Conservation (phyloP, 2,329 filamentous ascomycete genomes). For the Waltergamsia citrina region DNA sequence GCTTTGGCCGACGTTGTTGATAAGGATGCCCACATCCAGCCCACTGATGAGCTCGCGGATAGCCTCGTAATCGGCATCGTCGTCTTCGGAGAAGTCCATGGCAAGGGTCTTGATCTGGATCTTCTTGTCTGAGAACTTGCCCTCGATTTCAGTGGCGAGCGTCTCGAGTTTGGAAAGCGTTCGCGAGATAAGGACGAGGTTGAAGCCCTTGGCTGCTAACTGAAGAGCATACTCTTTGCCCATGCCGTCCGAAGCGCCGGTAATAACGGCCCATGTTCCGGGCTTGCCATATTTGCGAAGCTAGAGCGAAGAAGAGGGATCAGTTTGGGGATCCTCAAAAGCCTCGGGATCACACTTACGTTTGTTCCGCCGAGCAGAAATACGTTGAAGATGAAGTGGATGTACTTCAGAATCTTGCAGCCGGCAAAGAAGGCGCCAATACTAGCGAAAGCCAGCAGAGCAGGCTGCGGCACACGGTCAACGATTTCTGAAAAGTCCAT, state of each 20-base stretch:
- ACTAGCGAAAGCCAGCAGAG: conserved; percentile 36
- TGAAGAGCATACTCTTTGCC: conserved; percentile 94
- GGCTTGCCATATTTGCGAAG: conserved; percentile 84
- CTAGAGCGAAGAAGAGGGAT: conserved; percentile 30
- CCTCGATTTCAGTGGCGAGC: conserved; percentile 65
- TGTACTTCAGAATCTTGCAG: conserved; percentile 46
- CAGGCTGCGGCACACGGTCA: conserved; percentile 29
- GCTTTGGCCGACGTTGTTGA: conserved; percentile 96
- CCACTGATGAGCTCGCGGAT: conserved; percentile 59
- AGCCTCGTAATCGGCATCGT: conserved; percentile 68
- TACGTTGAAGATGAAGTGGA: conserved; percentile 54
- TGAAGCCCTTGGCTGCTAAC: conserved; percentile 86
- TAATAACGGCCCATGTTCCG: conserved; percentile 89
- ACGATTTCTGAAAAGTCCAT: conserved; percentile 19
- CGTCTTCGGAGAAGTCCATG: conserved; percentile 85
- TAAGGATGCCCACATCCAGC: conserved; percentile 74
- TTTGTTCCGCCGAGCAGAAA: conserved; percentile 59
- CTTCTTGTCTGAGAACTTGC: conserved; percentile 50
- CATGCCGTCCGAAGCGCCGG: conserved; percentile 90
- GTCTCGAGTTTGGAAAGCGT: conserved; percentile 84
- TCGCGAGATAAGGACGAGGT: conserved; percentile 87
- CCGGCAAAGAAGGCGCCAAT: conserved; percentile 51
- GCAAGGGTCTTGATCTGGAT: conserved; percentile 69
- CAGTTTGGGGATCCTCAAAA: too few species aligned
- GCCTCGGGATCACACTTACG: conserved; percentile 34